Base-by-base conservation (phyloP, 2,329 filamentous ascomycete species). In the Penicillium carneum region DNA sequence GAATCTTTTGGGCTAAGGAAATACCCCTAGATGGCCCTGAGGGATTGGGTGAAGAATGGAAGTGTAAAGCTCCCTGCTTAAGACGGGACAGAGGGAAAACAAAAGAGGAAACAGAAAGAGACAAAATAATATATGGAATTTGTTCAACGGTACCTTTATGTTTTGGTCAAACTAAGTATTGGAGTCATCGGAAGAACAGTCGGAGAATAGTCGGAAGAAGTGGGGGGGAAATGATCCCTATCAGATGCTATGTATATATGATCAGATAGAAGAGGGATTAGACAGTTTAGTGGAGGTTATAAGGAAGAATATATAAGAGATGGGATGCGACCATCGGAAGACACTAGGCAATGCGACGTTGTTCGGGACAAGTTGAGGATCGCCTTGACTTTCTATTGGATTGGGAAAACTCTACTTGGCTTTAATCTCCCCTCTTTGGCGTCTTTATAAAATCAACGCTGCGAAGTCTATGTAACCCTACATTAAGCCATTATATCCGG, bases 271-370 rank as follows among this genome's bases (percentile, higher is more conserved):
- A 52, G 29, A 33, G 29, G 20, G 23, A 8, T n/a, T 26, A 4
- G 41, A 31, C 16, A 29, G 8, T 34, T 47, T 12, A 46, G 33
- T 20, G 12, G 45, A 34, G 58, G 46, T 54, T 57, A 54, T 38
- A 36, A 62, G 18, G 52, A 48, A 61, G 62, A 54, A 50, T 31
- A 53, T 54, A 38, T 48, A 59, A 49, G 41, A 58, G 46, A 56
- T 59, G 60, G 69, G 64, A 74, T 76, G 73, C 70, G 73, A 76
- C 73, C 73, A 72, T 74, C 65, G 68, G 65, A 66, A 68, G 70
- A 65, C 70, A 69, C 62, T 67, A 73, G 69, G 63, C 73, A 70
- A 76, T 76, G 72, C 68, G 73, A 76, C 74, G 71, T 69, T 76
- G 69, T 61, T 63, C 57, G 60, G 57, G 63, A 63, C 58, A 54